Conservation (phyloP, 345 rosid species). For the Brassica rapa region DNA sequence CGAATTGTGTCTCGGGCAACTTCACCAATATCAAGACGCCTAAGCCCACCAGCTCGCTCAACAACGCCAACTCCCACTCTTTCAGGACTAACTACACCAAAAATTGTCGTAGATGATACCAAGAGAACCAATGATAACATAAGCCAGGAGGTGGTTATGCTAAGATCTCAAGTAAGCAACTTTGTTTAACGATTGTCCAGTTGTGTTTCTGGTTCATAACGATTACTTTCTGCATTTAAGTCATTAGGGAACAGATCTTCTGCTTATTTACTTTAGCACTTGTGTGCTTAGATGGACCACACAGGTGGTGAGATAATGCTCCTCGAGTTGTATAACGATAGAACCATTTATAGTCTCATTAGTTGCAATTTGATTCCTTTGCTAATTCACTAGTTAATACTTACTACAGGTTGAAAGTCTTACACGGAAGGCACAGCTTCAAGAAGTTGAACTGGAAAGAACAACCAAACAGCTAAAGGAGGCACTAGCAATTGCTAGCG, state of each 20-base stretch:
- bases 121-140: slow-evolving; percentile 73
- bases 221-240: not conserved
- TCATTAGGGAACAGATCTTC: not conserved
- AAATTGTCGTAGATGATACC: slow-evolving; percentile 69
- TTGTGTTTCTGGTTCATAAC: not conserved
- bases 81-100: slow-evolving; percentile 85
- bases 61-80: slow-evolving; percentile 97
- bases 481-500: slow-evolving; percentile 79
- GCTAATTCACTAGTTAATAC: slow-evolving; percentile 25
- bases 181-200: no score
- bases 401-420: slow-evolving; percentile 77
- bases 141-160: slow-evolving; percentile 83
- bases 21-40: slow-evolving; percentile 92
- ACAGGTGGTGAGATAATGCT: not conserved
- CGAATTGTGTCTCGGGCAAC: slow-evolving; percentile 98
- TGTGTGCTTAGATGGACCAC: not conserved
- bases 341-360: not conserved
- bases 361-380: not conserved
- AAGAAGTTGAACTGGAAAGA: slow-evolving; percentile 90
- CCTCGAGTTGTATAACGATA: not conserved
- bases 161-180: slow-evolving; percentile 75
- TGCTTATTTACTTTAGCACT: not conserved
- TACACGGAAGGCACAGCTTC: slow-evolving; percentile 74
- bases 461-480: slow-evolving; percentile 85
- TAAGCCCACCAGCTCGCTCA: slow-evolving; percentile 89